phyloP scores from a whole-genome alignment of 2,329 filamentous ascomycete genomes.

The Emergomyces pasteurianus region DNA sequence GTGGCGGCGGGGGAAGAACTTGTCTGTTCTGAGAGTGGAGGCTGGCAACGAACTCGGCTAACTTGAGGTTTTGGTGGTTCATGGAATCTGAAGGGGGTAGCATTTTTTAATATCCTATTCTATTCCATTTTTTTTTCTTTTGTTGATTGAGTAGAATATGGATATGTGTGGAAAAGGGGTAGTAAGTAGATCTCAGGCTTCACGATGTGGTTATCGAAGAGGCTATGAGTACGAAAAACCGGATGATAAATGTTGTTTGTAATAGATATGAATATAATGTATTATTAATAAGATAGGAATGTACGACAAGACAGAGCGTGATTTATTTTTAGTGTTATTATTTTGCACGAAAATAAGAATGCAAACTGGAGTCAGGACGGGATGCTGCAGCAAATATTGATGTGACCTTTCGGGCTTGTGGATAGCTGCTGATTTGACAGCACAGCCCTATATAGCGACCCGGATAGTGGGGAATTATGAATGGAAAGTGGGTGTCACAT shows the following conservation, averaged over 20 bases:
- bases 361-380: not conserved
- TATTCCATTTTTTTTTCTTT: not conserved
- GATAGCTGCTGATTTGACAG: not conserved
- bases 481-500: not conserved
- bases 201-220: not conserved
- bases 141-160: not conserved
- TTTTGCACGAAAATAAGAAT: not conserved
- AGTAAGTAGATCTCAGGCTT: not conserved
- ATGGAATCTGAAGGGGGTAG: constrained; percentile 20
- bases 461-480: not conserved
- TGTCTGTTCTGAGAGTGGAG: constrained; percentile 7
- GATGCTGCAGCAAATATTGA: not conserved
- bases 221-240: not conserved
- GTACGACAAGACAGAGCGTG: not conserved
- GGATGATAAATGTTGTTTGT: not conserved
- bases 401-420: not conserved
- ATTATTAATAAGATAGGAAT: not conserved
- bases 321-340: not conserved
- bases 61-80: constrained; percentile 19
- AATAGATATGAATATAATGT: not conserved
- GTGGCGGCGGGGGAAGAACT: constrained; percentile 11
- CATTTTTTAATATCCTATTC: constrained; percentile 11
- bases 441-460: not conserved
- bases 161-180: not conserved
- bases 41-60: constrained; percentile 14